Conservation (phyloP, 176 grass and related monocot species). For the Puya raimondii region DNA sequence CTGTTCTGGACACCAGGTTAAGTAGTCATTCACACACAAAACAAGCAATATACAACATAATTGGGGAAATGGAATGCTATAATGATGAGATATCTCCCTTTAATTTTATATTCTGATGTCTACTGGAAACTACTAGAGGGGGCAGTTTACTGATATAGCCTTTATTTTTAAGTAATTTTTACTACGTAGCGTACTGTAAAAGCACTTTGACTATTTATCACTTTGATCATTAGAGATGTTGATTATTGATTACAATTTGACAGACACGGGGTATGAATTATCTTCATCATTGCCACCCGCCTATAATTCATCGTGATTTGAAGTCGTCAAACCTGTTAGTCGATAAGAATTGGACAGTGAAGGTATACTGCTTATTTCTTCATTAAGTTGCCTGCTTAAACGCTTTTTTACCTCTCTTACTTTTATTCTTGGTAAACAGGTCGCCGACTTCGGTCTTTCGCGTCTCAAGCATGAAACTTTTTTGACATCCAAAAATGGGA, state of each 20-base stretch:
- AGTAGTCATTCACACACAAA: no score
- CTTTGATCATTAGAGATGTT: no score
- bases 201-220: no score
- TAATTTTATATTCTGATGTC: no score
- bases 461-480: slow-evolving; percentile 89
- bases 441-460: slow-evolving; percentile 98
- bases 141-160: no score
- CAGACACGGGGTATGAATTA: slow-evolving; percentile 99
- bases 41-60: no score
- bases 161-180: no score
- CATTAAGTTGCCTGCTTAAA: slow-evolving; percentile 1
- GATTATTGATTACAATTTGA: slow-evolving; percentile 10
- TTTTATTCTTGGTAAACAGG: slow-evolving; percentile 35
- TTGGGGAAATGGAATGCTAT: no score
- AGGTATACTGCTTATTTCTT: slow-evolving; percentile 42
- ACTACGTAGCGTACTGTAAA: no score
- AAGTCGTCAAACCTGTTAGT: slow-evolving; percentile 98
- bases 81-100: no score
- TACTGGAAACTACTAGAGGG: no score
- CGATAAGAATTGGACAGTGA: slow-evolving; percentile 98
- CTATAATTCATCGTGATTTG: slow-evolving; percentile 91
- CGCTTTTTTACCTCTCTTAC: slow-evolving; percentile 9
- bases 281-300: slow-evolving; percentile 91
- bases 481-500: slow-evolving; percentile 86
- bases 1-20: no score